Evolutionary conservation across 2,329 filamentous ascomycete genomes (phyloP), one percentile per base, ranked within the genome.

Genomic region (Aplosporella prunicola): DNA sequence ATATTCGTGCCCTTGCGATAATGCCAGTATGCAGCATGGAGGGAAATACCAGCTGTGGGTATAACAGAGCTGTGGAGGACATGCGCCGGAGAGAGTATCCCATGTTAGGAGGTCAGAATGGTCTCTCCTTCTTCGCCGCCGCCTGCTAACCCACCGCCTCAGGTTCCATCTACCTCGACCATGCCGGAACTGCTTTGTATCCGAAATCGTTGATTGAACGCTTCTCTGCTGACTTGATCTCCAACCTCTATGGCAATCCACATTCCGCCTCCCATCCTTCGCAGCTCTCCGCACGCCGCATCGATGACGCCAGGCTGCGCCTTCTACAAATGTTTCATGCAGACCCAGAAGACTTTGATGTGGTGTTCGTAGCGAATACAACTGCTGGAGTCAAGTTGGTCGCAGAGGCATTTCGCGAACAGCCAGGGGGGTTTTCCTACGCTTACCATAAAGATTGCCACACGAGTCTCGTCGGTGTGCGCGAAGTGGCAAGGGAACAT

Each of bases 301-400:
- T 94, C 40, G 87, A 94, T 45, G 76, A 88, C 56, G 67, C 81
- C 20, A 76, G 89, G 7, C 61, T 86, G 23, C 71, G 76, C 10
- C 68, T 84, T 2, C 64, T 96, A 20, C 67, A 67, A 2, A 85
- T 93, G 50, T 87, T 95, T 61, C 78, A 80, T 28, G 88, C 87
- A 2, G 78, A 87, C 45, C 83, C 88, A 2, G 71, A 77, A 8
- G 69, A 83, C 2, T 96, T 91, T 48, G 88, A 95, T 50, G 61
- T 96, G 3, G 76, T 95, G 1, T 96, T 96, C 55, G 85, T 93
- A 17, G 78, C 86, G 23, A 96, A 96, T 58, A 83, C 89, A 14
- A 96, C 89, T 0, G 86, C 88, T 3, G 88, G 79, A 5, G 80
- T 94, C 50, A 96, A 95, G 60, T 63, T 95, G 9, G 82, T 93